Evolutionary conservation across 2,329 filamentous ascomycete genomes (phyloP).

Genomic region (Fusarium dlaminii): DNA sequence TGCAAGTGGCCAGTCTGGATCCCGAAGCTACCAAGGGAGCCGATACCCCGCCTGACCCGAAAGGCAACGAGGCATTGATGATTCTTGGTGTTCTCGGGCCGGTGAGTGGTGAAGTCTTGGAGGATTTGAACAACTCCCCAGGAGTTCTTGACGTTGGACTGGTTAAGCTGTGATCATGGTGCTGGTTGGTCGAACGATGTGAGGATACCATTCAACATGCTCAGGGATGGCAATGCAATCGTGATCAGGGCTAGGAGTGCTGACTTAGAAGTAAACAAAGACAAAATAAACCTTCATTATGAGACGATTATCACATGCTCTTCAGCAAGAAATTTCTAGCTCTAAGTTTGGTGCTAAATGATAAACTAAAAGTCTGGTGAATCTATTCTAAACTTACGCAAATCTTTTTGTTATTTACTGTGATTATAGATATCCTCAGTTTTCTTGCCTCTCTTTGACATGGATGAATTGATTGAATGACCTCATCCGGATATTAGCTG

Average conservation of each 20-base stretch:
- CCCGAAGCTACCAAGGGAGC: constrained; percentile 35
- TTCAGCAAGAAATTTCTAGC: neutral
- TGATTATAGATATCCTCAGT: neutral
- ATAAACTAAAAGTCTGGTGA: neutral
- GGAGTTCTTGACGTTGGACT: constrained; percentile 67
- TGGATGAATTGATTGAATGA: constrained; percentile 9
- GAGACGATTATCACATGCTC: neutral
- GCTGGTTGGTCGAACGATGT: no score
- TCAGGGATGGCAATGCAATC: neutral
- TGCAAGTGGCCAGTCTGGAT: constrained; percentile 73
- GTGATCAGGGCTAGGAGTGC: neutral
- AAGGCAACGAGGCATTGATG: constrained; percentile 78
- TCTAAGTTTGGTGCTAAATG: no score
- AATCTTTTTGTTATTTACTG: neutral
- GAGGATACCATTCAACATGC: neutral
- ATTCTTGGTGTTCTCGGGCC: constrained; percentile 77
- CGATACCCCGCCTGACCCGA: constrained; percentile 37
- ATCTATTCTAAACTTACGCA: neutral
- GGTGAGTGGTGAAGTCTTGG: constrained; percentile 66
- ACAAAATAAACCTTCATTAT: neutral
- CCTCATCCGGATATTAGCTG: constrained; percentile 21
- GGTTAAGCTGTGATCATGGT: constrained; percentile 52
- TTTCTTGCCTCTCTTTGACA: neutral
- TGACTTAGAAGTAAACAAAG: neutral
- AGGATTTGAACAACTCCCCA: constrained; percentile 58